Base-by-base conservation (phyloP, 495 filamentous ascomycete species). In the Penicillium maclennaniae region DNA sequence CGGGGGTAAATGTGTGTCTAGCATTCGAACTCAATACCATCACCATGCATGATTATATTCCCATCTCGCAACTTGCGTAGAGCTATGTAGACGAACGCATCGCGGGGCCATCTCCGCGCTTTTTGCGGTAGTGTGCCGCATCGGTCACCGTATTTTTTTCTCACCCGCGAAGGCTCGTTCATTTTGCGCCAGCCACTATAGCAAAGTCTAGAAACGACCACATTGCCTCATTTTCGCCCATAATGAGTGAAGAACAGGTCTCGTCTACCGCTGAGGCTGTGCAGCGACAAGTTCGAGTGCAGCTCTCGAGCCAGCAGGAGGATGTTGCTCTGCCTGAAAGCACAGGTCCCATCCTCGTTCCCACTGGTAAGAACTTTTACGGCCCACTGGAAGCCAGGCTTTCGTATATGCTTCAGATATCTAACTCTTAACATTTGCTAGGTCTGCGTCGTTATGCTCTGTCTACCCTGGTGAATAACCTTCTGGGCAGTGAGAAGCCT, bases 381-480 rank as follows among this genome's bases (percentile, higher is more conserved):
- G 61, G 42, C 28, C 43, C 7, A 37, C 50, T 26, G 21, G 21
- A 20, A 51, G 37, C n/a, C n/a, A n/a, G n/a, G n/a, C n/a, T n/a
- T 26, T 10, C 31, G 21, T 38, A 23, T n/a, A 38, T 17, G 16
- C 1, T 37, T 37, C 16, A 10, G 41, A 4, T 39, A 52, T 59
- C 40, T 52, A 69, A 34, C 62, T 51, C 20, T 31, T 34, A 7
- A 20, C 40, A 19, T 53, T 21, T n/a, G 43, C 46, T 46, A 89
- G 91, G 85, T 47, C 79, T 97, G 53, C 86, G 88, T 59, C 84
- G 93, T 68, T 93, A 95, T 80, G 89, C 85, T 48, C 83, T 98
- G 17, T 97, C 92, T 1, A 87, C 88, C 27, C 82, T 98, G 55
- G 87, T 97, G 54, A 98, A 98, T 73, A 91, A 88, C 56, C 86